Base-by-base conservation (phyloP, 257 asterid genomes). In the Solanum rostratum region DNA sequence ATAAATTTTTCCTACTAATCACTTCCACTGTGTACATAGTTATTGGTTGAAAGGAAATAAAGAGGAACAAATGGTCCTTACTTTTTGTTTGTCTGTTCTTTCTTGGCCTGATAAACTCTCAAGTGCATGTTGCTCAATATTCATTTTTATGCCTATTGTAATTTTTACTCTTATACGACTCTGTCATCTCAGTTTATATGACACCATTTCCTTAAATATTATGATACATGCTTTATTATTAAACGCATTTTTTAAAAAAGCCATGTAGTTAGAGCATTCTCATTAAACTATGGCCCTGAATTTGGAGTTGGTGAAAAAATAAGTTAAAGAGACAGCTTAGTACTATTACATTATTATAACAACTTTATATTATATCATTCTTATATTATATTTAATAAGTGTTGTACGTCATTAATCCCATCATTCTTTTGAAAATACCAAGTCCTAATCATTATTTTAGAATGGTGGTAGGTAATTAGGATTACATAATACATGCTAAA, bases 401-500 rank as follows among this genome's bases (percentile, higher is more conserved):
- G 0, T 65, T 30, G 49, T 18, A 81, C 59, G 84, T 81, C 84
- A 81, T 49, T 59, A 59, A 16, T 22, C 62, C 57, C 55, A 65
- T 43, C 43, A 49, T 81, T 59, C 45, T 22, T 81, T 81, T 81
- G 71, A 60, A 41, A 62, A 43, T 45, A 39, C 45, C 7, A 60
- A 65, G 45, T 81, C 6, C 18, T 15, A 10, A 20, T 52, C 69
- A 73, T 82, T 33, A 82, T 73, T 82, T 33, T 69, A 41, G 22
- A 19, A 57, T n/a, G n/a, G 59, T 45, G 79, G 86, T 76, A 41
- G 86, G 80, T 80, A 55, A 30, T 69, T 82, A 76, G 85, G 84
- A 71, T 65, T 81, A 52, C 86, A 84, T 69, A 71, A 87, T 69
- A 54, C 87, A 57, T n/a, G 71, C 14, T 24, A 73, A 60, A 52